These are phyloP conservation scores for Neurospora crassa DNA, from an alignment of 2,329 filamentous ascomycete genomes.

Conservation along the genomic window DNA sequence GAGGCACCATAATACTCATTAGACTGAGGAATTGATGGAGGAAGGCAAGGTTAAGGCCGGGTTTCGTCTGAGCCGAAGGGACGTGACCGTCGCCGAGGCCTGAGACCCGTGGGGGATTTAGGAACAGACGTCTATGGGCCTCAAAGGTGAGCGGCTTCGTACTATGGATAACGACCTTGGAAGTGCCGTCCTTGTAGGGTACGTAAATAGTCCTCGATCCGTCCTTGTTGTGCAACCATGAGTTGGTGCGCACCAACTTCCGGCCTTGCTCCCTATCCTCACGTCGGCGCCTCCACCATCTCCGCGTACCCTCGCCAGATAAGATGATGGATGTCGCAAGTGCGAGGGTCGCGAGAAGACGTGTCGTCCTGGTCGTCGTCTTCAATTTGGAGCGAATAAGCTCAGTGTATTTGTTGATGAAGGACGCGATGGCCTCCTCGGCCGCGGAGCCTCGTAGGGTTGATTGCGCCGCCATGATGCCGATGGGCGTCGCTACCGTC, in stretches of 20 bases:
- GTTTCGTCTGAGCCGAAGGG: conserved; percentile 83
- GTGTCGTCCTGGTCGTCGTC: conserved; percentile 59
- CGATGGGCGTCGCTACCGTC: conserved; percentile 11
- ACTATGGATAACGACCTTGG: conserved; percentile 82
- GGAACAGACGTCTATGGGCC: conserved; percentile 84
- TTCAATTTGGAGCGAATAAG: conserved; percentile 46
- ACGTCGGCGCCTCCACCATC: conserved; percentile 63
- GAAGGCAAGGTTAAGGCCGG: conserved; percentile 90
- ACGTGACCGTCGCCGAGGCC: conserved; percentile 66
- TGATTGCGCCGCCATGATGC: conserved; percentile 75
- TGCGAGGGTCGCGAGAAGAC: conserved; percentile 65
- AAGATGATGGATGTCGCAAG: conserved; percentile 72
- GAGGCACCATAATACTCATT: conserved; percentile 93
- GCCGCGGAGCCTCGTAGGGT: conserved; percentile 59
- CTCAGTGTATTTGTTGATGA: conserved; percentile 50
- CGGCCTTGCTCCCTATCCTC: conserved; percentile 76
- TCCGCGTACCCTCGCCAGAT: conserved; percentile 66
- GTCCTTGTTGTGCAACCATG: conserved; percentile 87
- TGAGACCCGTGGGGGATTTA: conserved; percentile 80
- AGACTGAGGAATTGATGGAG: conserved; percentile 93
- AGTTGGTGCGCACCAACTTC: conserved; percentile 80
- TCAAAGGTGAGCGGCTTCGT: conserved; percentile 94
- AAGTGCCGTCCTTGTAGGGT: conserved; percentile 77
- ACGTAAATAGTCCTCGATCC: conserved; percentile 93
- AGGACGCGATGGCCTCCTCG: conserved; percentile 56